A percentile compares a stretch with the other conserved stretches of the same genome.
Conservation (phyloP, 2,329 filamentous ascomycete genomes). For the Alternaria angustiovoidea region DNA sequence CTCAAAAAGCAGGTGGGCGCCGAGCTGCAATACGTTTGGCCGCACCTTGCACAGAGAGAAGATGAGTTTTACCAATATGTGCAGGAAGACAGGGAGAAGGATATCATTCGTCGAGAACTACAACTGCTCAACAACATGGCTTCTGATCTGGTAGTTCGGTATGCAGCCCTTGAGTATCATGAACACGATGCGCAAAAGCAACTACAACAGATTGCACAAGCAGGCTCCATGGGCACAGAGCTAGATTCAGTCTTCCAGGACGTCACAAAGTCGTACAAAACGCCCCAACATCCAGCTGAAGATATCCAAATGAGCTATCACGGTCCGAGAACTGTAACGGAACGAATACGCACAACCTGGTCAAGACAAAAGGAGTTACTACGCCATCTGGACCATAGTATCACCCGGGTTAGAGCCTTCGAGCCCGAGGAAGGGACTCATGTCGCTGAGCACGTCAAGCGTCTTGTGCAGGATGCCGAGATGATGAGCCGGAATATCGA, state of each 20-base stretch:
- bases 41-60: conserved; percentile 24
- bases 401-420: conserved; percentile 8
- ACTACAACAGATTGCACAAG: conserved; percentile 18
- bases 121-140: conserved; percentile 29
- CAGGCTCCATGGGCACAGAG: not conserved
- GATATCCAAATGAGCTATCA: not conserved
- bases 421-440: conserved; percentile 7
- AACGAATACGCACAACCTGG: conserved; percentile 16
- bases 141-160: conserved; percentile 7
- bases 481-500: conserved; percentile 18
- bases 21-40: conserved; percentile 29
- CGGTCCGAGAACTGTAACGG: conserved; percentile 10
- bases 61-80: conserved; percentile 21
- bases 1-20: conserved; percentile 11
- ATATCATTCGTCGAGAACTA: conserved; percentile 22
- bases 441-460: conserved; percentile 4
- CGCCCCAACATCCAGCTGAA: not conserved
- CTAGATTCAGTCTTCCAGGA: not conserved
- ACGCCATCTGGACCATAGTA: conserved; percentile 1
- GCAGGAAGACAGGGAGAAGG: conserved; percentile 23
- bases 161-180: conserved; percentile 24
- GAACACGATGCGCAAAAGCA: conserved; percentile 27
- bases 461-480: conserved; percentile 6
- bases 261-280: not conserved
- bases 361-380: conserved; percentile 16